Conservation (phyloP, 2,329 filamentous ascomycete species). For the Xylaria sp. region DNA sequence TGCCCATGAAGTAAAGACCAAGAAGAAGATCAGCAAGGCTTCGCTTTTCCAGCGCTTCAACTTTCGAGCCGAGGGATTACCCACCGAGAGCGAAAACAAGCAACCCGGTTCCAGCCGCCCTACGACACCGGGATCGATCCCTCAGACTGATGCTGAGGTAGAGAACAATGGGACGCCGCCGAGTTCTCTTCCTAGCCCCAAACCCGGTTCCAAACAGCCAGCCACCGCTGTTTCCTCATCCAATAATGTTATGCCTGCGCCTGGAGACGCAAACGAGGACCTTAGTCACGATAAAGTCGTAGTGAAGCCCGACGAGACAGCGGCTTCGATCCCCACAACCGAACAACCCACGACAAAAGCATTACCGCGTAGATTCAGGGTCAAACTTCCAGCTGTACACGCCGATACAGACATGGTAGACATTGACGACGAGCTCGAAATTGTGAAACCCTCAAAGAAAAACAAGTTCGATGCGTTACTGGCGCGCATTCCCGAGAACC, state of each 20-base stretch:
- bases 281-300: slow-evolving; percentile 54
- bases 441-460: slow-evolving; percentile 43
- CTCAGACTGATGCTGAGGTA: slow-evolving; percentile 48
- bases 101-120: slow-evolving; percentile 53
- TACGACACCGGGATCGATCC: slow-evolving; percentile 40
- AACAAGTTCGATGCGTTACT: slow-evolving; percentile 60
- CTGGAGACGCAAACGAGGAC: slow-evolving; percentile 32
- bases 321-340: slow-evolving; percentile 24
- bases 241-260: slow-evolving; percentile 7
- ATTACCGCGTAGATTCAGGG: slow-evolving; percentile 45
- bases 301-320: slow-evolving; percentile 43
- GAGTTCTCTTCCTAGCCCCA: slow-evolving; percentile 57
- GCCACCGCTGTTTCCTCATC: slow-evolving; percentile 7
- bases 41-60: slow-evolving; percentile 82
- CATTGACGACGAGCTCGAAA: slow-evolving; percentile 60
- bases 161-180: slow-evolving; percentile 59
- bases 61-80: slow-evolving; percentile 48
- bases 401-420: slow-evolving; percentile 38
- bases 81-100: slow-evolving; percentile 31
- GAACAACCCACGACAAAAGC: slow-evolving; percentile 27
- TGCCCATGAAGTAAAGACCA: slow-evolving; percentile 80
- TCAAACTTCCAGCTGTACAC: slow-evolving; percentile 42
- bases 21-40: slow-evolving; percentile 81
- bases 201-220: slow-evolving; percentile 19
- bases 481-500: slow-evolving; percentile 59